Percentiles rank a stretch among this genome's conserved stretches.
These are phyloP conservation scores for Agrocybe chaxingu DNA, from an alignment of 768 basidiomycete genomes.

Conservation along the genomic window DNA sequence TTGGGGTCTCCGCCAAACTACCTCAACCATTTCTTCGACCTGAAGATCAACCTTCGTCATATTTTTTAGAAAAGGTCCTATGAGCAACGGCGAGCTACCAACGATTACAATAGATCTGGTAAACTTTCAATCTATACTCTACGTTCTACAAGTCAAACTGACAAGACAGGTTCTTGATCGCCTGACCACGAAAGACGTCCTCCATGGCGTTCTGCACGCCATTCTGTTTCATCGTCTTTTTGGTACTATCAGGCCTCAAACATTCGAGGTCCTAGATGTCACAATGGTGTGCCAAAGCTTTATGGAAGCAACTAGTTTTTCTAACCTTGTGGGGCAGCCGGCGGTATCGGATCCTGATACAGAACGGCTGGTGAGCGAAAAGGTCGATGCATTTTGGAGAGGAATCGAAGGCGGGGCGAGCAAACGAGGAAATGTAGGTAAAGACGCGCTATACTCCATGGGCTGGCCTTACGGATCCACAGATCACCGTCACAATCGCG, in stretches of 20 bases:
- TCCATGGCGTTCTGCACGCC: constrained; percentile 74
- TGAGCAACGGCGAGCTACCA: constrained; percentile 28
- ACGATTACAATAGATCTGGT: constrained; percentile 52
- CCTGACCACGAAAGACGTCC: constrained; percentile 66
- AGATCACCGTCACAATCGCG: constrained; percentile 75
- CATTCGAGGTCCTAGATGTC: constrained; percentile 78
- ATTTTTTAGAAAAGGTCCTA: not conserved
- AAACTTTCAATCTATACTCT: constrained; percentile 1
- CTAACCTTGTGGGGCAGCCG: constrained; percentile 43
- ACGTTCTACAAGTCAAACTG: not conserved
- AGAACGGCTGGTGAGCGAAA: constrained; percentile 68
- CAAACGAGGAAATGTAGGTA: constrained; percentile 66
- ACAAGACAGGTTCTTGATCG: constrained; percentile 64
- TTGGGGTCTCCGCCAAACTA: too few relatives aligned
- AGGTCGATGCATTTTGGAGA: constrained; percentile 78
- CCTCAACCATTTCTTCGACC: too few relatives aligned
- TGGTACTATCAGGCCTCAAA: constrained; percentile 73
- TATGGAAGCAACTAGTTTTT: not conserved
- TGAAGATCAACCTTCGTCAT: too few relatives aligned
- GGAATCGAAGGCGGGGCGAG: constrained; percentile 60
- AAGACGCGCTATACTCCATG: not conserved
- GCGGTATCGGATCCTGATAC: constrained; percentile 74
- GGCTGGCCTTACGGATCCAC: not conserved
- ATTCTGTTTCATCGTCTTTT: constrained; percentile 84
- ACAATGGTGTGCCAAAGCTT: constrained; percentile 60